Evolutionary conservation across 1,284 basidiomycete genomes (phyloP).

Genomic region (Dichomitus squalens): DNA sequence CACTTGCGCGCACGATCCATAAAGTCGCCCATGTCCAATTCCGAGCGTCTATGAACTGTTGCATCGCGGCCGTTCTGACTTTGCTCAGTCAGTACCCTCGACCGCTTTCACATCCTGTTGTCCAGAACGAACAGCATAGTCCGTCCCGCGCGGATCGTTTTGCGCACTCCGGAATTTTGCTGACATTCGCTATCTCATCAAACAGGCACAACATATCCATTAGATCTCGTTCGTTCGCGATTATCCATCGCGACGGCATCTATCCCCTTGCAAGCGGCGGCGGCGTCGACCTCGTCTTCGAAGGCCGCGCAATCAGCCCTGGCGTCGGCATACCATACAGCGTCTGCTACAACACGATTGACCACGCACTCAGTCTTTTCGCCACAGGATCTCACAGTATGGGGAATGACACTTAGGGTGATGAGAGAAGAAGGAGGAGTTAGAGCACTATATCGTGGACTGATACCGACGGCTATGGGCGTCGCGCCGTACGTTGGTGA

Average conservation of each 20-base stretch:
- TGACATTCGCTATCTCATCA: constrained; percentile 1
- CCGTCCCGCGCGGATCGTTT: constrained; percentile 3
- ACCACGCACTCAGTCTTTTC: constrained; percentile 40
- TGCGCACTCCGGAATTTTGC: constrained; percentile 3
- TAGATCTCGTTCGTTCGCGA: constrained; percentile 92
- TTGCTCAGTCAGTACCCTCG: too few relatives aligned
- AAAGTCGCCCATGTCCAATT: too few relatives aligned
- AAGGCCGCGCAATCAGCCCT: constrained; percentile 37
- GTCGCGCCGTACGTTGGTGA: constrained; percentile 86
- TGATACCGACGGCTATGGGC: constrained; percentile 86
- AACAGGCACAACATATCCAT: constrained; percentile 86
- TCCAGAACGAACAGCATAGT: too few relatives aligned
- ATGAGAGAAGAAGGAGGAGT: constrained; percentile 91
- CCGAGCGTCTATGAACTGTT: too few relatives aligned
- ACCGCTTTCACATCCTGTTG: background rate
- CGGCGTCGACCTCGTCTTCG: constrained; percentile 22
- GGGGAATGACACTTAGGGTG: constrained; percentile 89
- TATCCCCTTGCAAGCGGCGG: constrained; percentile 42
- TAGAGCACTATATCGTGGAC: constrained; percentile 84
- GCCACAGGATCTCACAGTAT: constrained; percentile 70
- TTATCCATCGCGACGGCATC: constrained; percentile 90
- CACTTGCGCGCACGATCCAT: too few relatives aligned
- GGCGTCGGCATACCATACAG: constrained; percentile 58
- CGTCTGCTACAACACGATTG: constrained; percentile 36
- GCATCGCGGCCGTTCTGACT: too few relatives aligned